phyloP scores from a whole-genome alignment of 768 basidiomycete species.

The Tulasnella sp. region DNA sequence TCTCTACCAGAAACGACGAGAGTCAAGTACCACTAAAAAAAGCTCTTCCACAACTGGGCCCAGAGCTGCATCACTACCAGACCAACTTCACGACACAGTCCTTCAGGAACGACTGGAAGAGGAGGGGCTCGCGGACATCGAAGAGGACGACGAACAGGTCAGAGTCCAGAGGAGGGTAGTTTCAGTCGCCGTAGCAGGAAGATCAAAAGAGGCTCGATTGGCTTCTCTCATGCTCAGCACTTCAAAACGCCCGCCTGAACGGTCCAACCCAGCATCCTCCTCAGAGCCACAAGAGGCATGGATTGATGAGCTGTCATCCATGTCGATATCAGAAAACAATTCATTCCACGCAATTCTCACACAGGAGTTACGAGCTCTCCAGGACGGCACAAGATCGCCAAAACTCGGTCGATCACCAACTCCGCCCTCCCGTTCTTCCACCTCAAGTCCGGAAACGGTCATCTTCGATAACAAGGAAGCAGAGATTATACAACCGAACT shows the following conservation, averaged over 20 bases:
- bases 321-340: neutral
- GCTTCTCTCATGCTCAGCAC: neutral
- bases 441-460: slow-evolving; percentile 11
- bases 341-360: neutral
- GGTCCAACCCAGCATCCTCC: neutral
- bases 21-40: neutral
- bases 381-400: neutral
- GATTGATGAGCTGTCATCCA: neutral
- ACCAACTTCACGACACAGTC: neutral
- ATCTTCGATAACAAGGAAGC: slow-evolving; percentile 12
- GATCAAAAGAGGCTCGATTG: neutral
- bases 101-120: neutral
- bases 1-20: neutral
- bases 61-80: neutral
- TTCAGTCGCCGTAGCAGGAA: neutral
- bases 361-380: neutral
- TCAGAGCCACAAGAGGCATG: neutral
- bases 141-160: neutral
- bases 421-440: neutral
- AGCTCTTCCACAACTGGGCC: neutral
- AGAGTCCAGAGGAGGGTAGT: neutral
- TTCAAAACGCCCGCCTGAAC: neutral
- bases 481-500: slow-evolving; percentile 1
- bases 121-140: slow-evolving; percentile 3
- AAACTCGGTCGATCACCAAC: neutral